Evolutionary conservation across 129 eudicot species (phyloP).

Genomic region (Chrysanthemum seticuspe): DNA sequence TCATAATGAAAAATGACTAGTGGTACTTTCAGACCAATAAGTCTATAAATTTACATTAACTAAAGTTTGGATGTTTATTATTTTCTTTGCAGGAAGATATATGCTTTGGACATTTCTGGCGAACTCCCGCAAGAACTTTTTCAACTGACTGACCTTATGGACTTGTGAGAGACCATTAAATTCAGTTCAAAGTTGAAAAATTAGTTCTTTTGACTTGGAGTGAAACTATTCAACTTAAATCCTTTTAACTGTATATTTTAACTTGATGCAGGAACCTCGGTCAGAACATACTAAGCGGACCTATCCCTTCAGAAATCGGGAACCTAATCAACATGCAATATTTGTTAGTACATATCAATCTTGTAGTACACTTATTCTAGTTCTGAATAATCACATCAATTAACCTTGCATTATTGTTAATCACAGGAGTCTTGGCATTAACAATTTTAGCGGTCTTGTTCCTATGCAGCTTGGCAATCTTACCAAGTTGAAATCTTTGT

Average conservation of each 20-base stretch:
- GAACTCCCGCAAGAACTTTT: conserved; percentile 64
- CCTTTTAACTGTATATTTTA: neutral
- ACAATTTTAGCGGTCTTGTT: conserved; percentile 60
- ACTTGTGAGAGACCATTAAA: conserved; percentile 43
- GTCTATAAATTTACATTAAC: neutral
- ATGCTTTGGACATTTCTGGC: conserved; percentile 76
- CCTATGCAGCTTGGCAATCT: conserved; percentile 65
- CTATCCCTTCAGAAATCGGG: conserved; percentile 55
- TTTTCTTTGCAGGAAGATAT: conserved; percentile 56
- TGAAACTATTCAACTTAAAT: neutral
- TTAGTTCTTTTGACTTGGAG: neutral
- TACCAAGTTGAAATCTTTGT: conserved; percentile 58
- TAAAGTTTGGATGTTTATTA: neutral
- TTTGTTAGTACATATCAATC: conserved; percentile 39
- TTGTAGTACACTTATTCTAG: neutral
- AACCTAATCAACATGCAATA: conserved; percentile 56
- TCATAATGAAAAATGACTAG: too few relatives aligned
- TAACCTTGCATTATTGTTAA: conserved; percentile 1
- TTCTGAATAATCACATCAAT: conserved; percentile 2
- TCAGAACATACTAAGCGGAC: conserved; percentile 62
- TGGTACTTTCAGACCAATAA: too few relatives aligned
- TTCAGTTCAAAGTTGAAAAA: too few relatives aligned
- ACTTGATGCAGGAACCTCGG: conserved; percentile 55
- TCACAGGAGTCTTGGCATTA: conserved; percentile 71
- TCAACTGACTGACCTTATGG: conserved; percentile 56